Conservation (phyloP, 2,329 filamentous ascomycete genomes). For the Botrytis hyacinthi region DNA sequence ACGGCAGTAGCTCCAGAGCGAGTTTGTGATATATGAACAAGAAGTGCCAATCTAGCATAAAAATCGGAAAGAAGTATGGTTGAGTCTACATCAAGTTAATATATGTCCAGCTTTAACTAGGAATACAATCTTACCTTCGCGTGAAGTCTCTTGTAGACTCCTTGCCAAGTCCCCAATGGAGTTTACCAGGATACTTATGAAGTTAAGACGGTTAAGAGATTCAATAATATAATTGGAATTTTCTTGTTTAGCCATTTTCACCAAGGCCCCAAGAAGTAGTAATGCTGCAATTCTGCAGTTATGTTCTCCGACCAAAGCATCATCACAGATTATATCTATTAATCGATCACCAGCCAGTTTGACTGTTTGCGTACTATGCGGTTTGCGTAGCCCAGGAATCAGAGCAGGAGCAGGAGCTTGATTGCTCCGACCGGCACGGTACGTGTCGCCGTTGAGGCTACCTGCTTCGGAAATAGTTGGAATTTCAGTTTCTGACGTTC, state of each 20-base stretch:
- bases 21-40: slow-evolving; percentile 81
- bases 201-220: slow-evolving; percentile 80
- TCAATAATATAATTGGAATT: slow-evolving; percentile 74
- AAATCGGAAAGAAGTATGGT: slow-evolving; percentile 46
- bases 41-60: slow-evolving; percentile 74
- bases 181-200: slow-evolving; percentile 86
- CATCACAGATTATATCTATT: slow-evolving; percentile 85
- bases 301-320: slow-evolving; percentile 81
- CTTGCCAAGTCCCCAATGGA: slow-evolving; percentile 74
- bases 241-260: slow-evolving; percentile 70
- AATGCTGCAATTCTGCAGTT: slow-evolving; percentile 82
- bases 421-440: not conserved
- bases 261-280: slow-evolving; percentile 75
- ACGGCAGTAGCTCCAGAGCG: slow-evolving; percentile 80
- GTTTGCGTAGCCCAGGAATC: slow-evolving; percentile 46
- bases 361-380: slow-evolving; percentile 64
- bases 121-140: slow-evolving; percentile 48
- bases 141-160: slow-evolving; percentile 63
- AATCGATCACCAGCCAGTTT: slow-evolving; percentile 79
- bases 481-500: slow-evolving; percentile 55
- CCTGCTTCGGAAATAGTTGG: slow-evolving; percentile 40
- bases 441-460: not conserved
- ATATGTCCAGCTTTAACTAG: not conserved
- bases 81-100: slow-evolving; percentile 37
- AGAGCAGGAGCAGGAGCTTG: not conserved